Base-by-base conservation (phyloP, 331 rosid species). In the Rosa hybrid region DNA sequence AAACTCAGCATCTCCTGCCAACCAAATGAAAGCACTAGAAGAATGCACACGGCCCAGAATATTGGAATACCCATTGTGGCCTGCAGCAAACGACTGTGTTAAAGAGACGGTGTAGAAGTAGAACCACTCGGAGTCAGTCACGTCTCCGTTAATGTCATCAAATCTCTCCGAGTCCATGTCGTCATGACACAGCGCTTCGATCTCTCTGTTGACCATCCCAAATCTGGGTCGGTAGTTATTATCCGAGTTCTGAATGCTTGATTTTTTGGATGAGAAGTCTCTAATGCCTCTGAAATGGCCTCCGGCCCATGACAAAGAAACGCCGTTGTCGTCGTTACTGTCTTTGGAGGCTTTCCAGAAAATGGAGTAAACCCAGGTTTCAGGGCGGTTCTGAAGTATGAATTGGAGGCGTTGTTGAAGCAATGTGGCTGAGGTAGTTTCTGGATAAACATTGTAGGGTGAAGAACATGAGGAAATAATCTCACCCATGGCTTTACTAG, bases 361-460 rank as follows among this genome's bases (percentile, higher is more conserved):
- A 60, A 90, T 89, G 77, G 84, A 68, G 51, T 91, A 91, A 0
- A 67, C 84, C 92, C 94, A 91, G 90, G 89, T 75, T 74, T 88
- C 92, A 0, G 88, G 77, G 16, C 88, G 80, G 82, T 41, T 84
- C 20, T 81, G 86, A 78, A 88, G 5, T 45, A 90, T 18, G 83
- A 83, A 81, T 12, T 72, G 89, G 73, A 90, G 92, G 3, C 80
- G 84, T 21, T 88, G 86, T 70, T 84, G 92, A 71, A 90, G 12
- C 11, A 12, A 8, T n/a, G 78, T 5, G 45, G 71, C 11, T 16
- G 85, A 50, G 54, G 46, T 7, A 44, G 49, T 53, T 42, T 82
- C 80, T 49, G 46, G 71, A 34, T 46, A 34, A 21, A 72, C 38
- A 46, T 34, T 76, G 25, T 67, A 64, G 1, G 89, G 75, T 16